Base-by-base conservation (phyloP, 2,329 filamentous ascomycete genomes). In the Aspergillus sp. region DNA sequence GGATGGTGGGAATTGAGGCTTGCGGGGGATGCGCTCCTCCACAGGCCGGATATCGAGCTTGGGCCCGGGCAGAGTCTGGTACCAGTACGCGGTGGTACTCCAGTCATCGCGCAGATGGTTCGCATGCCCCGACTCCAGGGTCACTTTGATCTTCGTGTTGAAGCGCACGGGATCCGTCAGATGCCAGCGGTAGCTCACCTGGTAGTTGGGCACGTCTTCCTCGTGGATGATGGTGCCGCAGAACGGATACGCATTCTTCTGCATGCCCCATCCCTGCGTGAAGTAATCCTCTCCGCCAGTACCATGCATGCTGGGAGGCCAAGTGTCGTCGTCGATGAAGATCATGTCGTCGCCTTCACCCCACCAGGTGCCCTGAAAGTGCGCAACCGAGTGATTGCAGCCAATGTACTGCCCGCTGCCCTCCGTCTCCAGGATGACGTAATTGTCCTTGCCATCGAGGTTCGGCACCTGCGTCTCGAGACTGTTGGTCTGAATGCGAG, bases 271-370 rank as follows among this genome's bases (percentile, higher is more conserved):
- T 7, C 68, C 68, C 47, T 70, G 67, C 6, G 51, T 56, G 36
- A 70, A 69, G 54, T 70, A 70, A 53, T 70, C 68, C 38, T 70
- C 68, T 17, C 58, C 64, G 7, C 68, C 68, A 9, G 68, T 70
- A 43, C 68, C 68, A 44, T 70, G 67, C 61, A 70, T 65, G 21
- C 58, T 63, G 1, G 68, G 68, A 7, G 67, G 67, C 68, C 68
- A 70, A 6, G 63, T 65, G 48, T 70, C 67, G 49, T 70, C 66
- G 56, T 70, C 67, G 50, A 70, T 68, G 45, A 63, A 70, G 55
- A 70, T 69, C 65, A 70, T 68, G 45, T 69, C 67, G 52, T 70
- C 67, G 50, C 67, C 67, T 41, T 70, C 67, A 5, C 67, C 67
- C 67, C 67, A 70, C 67, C 67, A 70, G 3, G 67, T 69, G 10